A percentile compares a stretch with the other conserved stretches of the same genome.
Conservation (phyloP, 768 basidiomycete genomes). For the Kwoniella mangroviensis region DNA sequence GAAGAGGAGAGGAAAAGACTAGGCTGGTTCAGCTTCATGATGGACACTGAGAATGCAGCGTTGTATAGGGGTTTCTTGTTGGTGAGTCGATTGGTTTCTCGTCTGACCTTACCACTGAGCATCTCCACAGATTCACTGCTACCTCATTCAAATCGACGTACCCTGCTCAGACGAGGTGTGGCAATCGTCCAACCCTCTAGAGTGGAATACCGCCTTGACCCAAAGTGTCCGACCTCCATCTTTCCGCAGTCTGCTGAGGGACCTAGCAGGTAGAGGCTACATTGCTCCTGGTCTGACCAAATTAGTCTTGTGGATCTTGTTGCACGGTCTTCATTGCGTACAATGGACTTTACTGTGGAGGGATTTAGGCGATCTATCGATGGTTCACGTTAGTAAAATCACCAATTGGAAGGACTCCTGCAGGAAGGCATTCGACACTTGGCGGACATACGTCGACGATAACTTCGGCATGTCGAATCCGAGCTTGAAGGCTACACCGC, state of each 20-base stretch:
- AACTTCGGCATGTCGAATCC: conserved; percentile 1
- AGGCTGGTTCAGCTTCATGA: conserved; percentile 33
- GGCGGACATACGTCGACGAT: conserved; percentile 22
- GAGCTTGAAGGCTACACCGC: not conserved
- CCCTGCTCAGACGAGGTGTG: conserved; percentile 13
- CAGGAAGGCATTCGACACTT: conserved; percentile 22
- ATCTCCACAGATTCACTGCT: conserved; percentile 25
- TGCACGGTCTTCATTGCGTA: conserved; percentile 29
- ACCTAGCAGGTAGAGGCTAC: conserved; percentile 26
- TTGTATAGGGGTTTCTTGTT: conserved; percentile 20
- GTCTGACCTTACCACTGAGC: not conserved
- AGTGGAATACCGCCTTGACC: conserved; percentile 11
- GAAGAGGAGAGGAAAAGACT: conserved; percentile 30
- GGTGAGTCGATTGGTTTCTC: conserved; percentile 5
- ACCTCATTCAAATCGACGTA: conserved; percentile 21
- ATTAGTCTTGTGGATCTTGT: conserved; percentile 22
- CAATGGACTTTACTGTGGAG: conserved; percentile 35
- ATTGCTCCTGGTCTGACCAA: conserved; percentile 18
- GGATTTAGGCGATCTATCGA: conserved; percentile 29
- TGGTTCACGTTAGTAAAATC: conserved; percentile 31
- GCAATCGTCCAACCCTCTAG: conserved; percentile 14
- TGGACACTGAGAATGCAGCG: conserved; percentile 35
- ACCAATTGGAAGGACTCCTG: conserved; percentile 29
- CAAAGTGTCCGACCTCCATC: conserved; percentile 9
- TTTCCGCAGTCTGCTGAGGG: conserved; percentile 22